Evolutionary conservation across 192 early-diverging fungal species (phyloP).

Genomic region (Entomortierella chlamydospora): DNA sequence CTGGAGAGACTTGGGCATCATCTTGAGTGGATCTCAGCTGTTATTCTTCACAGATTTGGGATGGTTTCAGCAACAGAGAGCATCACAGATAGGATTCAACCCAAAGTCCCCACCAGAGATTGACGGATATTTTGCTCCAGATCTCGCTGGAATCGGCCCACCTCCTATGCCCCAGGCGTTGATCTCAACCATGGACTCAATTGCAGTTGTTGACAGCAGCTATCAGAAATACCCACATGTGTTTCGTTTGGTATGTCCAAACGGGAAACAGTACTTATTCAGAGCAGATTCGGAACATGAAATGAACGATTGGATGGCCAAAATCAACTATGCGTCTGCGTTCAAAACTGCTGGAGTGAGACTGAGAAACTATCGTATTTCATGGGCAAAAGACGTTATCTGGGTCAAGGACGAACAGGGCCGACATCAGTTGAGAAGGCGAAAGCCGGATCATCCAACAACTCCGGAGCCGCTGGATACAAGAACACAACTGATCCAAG

Average conservation of each 20-base stretch:
- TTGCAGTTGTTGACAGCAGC: conserved; percentile 73
- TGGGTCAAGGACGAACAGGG: conserved; percentile 55
- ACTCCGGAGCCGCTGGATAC: conserved; percentile 23
- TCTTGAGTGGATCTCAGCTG: conserved; percentile 81
- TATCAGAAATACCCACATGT: conserved; percentile 86
- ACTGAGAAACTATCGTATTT: conserved; percentile 36
- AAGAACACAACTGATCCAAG: conserved; percentile 52
- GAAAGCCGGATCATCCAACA: not conserved
- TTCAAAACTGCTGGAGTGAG: conserved; percentile 72
- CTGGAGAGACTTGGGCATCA: conserved; percentile 82
- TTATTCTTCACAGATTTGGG: conserved; percentile 75
- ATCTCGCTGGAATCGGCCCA: conserved; percentile 3
- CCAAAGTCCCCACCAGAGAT: conserved; percentile 30
- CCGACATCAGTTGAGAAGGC: conserved; percentile 37
- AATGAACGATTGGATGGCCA: conserved; percentile 85
- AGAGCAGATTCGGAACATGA: conserved; percentile 74
- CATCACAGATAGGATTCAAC: conserved; percentile 22
- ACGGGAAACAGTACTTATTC: conserved; percentile 79
- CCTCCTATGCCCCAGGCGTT: conserved; percentile 57
- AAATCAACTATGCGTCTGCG: conserved; percentile 83
- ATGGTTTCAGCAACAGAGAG: conserved; percentile 60
- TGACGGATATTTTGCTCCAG: conserved; percentile 29
- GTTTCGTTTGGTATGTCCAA: conserved; percentile 77
- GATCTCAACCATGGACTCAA: conserved; percentile 71
- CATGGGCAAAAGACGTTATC: conserved; percentile 44